A percentile compares a stretch with the other conserved stretches of the same genome.
Evolutionary conservation across 1,139 yeast species (phyloP).

Genomic region (Yamadazyma atmosphaerica): DNA sequence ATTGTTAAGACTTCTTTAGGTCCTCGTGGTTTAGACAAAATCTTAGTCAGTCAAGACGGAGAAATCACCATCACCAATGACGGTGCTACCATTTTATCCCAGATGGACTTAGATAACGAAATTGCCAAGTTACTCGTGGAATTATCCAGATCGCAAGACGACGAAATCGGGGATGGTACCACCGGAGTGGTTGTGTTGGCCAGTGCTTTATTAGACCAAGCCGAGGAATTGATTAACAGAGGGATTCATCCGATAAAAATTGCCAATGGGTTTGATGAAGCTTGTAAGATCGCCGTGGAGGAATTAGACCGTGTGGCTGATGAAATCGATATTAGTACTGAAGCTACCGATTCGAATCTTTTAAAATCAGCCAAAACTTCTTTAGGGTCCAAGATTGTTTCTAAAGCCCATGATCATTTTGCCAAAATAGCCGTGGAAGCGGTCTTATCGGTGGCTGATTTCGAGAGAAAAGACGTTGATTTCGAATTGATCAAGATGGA

Average conservation of each 20-base stretch:
- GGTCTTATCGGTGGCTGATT: conserved; percentile 88
- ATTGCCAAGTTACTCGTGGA: conserved; percentile 95
- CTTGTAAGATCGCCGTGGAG: conserved; percentile 84
- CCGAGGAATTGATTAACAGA: conserved; percentile 88
- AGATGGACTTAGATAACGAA: conserved; percentile 95
- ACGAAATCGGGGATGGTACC: conserved; percentile 99
- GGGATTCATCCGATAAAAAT: conserved; percentile 97
- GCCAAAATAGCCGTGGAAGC: conserved; percentile 98
- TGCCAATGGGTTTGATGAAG: conserved; percentile 97
- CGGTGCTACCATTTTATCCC: conserved; percentile 94
- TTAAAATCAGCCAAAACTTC: conserved; percentile 94
- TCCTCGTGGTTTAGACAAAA: conserved; percentile 97
- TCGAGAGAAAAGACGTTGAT: conserved; percentile 91
- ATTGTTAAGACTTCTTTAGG: conserved; percentile 92
- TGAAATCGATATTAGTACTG: conserved; percentile 50
- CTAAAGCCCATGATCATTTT: conserved; percentile 89
- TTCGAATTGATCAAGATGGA: conserved; percentile 94
- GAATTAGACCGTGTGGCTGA: conserved; percentile 79
- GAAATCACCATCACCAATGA: conserved; percentile 98
- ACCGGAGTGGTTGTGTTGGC: conserved; percentile 98
- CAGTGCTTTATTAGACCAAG: conserved; percentile 91
- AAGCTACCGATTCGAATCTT: conserved; percentile 52
- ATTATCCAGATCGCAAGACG: conserved; percentile 93
- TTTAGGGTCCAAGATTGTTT: conserved; percentile 92
- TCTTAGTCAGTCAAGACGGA: conserved; percentile 89